Evolutionary conservation across 1,139 yeast species (phyloP).

Genomic region (Nadsonia starkeyi-henricii): DNA sequence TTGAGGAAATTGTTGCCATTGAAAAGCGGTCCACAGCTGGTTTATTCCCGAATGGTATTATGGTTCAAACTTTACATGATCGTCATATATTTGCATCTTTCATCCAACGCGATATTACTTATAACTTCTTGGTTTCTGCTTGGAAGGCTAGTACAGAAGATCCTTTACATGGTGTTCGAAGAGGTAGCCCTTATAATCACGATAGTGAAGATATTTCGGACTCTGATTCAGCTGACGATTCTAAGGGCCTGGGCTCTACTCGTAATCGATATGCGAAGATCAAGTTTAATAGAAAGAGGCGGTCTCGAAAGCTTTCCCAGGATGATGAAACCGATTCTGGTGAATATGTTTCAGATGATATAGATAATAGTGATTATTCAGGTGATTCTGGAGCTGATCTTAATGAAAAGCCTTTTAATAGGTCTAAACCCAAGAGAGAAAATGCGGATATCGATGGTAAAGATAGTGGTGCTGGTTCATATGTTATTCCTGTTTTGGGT

Average conservation of each 20-base stretch:
- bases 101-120: constrained; percentile 65
- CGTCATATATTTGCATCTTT: constrained; percentile 74
- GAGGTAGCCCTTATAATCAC: not conserved
- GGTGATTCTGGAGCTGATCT: not conserved
- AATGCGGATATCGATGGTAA: constrained; percentile 13
- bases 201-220: not conserved
- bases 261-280: not conserved
- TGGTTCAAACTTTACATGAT: constrained; percentile 51
- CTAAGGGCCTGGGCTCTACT: not conserved
- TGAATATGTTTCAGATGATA: constrained; percentile 1
- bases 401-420: not conserved
- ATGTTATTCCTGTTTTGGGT: constrained; percentile 31
- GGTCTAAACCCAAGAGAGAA: not conserved
- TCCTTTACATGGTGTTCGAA: not conserved
- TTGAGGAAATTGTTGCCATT: constrained; percentile 55
- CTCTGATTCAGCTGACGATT: not conserved
- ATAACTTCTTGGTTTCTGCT: constrained; percentile 40
- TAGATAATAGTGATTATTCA: not conserved
- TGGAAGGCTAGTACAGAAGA: constrained; percentile 18
- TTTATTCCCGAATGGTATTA: constrained; percentile 79
- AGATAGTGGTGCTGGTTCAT: constrained; percentile 9
- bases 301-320: not conserved
- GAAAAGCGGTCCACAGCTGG: constrained; percentile 82
- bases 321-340: not conserved
- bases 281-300: not conserved